Evolutionary conservation across 1,284 basidiomycete species (phyloP).

Genomic region (Heterobasidion annosum): DNA sequence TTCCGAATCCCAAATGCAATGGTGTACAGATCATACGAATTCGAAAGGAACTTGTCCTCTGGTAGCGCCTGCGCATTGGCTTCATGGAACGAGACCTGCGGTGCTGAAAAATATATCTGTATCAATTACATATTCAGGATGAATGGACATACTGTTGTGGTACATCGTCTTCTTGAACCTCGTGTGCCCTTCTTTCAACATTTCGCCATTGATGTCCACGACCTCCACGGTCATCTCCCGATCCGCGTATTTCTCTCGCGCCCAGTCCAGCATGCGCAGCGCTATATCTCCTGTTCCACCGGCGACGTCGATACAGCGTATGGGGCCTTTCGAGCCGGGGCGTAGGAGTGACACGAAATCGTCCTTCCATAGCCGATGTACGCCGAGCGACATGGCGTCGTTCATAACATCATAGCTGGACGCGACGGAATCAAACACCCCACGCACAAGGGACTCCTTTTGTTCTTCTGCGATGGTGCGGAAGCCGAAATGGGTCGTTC

Average conservation of each 20-base stretch:
- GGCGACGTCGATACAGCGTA: conserved; percentile 90
- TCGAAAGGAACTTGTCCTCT: conserved; percentile 56
- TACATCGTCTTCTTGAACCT: conserved; percentile 95
- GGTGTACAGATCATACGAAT: conserved; percentile 93
- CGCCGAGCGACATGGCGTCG: conserved; percentile 94
- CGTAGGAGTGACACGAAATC: conserved; percentile 76
- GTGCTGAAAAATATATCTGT: conserved; percentile 44
- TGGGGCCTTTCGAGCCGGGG: conserved; percentile 66
- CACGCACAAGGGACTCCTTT: conserved; percentile 77
- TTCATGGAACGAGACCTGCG: conserved; percentile 89
- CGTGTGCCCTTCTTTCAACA: conserved; percentile 90
- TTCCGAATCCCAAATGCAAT: conserved; percentile 99
- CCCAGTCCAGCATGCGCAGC: conserved; percentile 87
- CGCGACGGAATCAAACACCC: conserved; percentile 94
- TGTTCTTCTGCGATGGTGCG: conserved; percentile 72
- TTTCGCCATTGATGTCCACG: conserved; percentile 92
- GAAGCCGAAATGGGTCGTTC: conserved; percentile 89
- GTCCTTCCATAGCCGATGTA: conserved; percentile 98
- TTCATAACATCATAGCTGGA: conserved; percentile 98
- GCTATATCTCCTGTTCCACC: conserved; percentile 99
- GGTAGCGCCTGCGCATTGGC: conserved; percentile 88
- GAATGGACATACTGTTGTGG: conserved; percentile 71
- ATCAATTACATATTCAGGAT: neutral
- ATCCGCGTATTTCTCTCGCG: conserved; percentile 82
- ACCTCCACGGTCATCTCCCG: conserved; percentile 86